These are phyloP conservation scores for Lepiota subincarnata DNA, from an alignment of 768 basidiomycete species.

Conservation along the genomic window DNA sequence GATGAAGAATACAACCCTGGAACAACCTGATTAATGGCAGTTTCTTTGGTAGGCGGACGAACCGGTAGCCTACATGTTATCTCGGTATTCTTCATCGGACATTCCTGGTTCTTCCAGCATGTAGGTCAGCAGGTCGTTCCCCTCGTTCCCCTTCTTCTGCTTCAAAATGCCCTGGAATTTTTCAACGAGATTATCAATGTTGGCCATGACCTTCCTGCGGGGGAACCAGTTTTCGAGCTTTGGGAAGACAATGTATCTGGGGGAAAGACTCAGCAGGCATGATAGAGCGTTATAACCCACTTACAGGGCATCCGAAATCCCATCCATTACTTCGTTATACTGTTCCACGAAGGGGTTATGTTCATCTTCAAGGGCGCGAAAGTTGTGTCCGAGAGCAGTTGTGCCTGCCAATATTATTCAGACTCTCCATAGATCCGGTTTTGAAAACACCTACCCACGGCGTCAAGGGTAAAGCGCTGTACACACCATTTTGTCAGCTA, in stretches of 20 bases:
- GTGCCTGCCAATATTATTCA: slow-evolving; percentile 17
- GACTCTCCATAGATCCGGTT: no score
- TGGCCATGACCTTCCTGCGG: slow-evolving; percentile 23
- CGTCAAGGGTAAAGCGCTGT: slow-evolving; percentile 32
- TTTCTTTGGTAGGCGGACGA: neutral
- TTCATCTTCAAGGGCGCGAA: slow-evolving; percentile 27
- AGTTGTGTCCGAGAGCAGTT: slow-evolving; percentile 33
- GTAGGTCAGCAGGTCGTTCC: slow-evolving; percentile 31
- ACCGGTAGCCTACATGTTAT: slow-evolving; percentile 23
- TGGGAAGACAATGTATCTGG: slow-evolving; percentile 29
- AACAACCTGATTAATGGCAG: no score
- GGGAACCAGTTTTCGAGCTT: slow-evolving; percentile 27
- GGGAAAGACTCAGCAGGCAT: slow-evolving; percentile 11
- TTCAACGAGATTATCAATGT: slow-evolving; percentile 26
- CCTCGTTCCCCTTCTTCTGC: slow-evolving; percentile 26
- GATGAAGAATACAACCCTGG: slow-evolving; percentile 27
- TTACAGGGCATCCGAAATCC: slow-evolving; percentile 20
- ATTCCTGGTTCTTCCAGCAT: slow-evolving; percentile 29
- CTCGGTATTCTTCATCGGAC: slow-evolving; percentile 29
- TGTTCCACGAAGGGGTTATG: slow-evolving; percentile 31
- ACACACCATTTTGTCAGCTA: neutral
- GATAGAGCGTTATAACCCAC: no score
- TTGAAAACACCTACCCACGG: slow-evolving; percentile 14
- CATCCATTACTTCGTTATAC: slow-evolving; percentile 32
- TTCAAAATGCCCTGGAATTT: slow-evolving; percentile 24